A percentile compares a stretch with the other conserved stretches of the same genome.
phyloP scores from a whole-genome alignment of 257 asterid genomes.

The Ajuga chamaepitys region DNA sequence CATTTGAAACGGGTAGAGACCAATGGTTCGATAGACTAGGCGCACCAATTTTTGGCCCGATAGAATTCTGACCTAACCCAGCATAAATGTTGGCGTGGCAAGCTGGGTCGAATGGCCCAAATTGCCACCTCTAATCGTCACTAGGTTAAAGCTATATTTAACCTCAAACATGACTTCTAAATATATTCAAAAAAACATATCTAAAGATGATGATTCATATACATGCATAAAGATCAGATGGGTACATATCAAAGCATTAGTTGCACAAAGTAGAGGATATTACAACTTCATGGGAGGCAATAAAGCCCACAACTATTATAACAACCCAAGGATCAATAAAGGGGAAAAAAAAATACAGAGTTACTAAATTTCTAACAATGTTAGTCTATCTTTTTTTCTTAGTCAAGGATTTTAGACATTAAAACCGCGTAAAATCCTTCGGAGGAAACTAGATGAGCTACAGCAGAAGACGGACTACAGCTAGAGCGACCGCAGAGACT shows the following conservation, averaged over 20 bases:
- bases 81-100: no score
- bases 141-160: no score
- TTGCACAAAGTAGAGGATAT: background rate
- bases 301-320: background rate
- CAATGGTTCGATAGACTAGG: no score
- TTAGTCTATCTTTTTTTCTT: slow-evolving; percentile 8
- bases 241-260: background rate
- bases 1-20: no score
- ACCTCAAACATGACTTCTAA: no score
- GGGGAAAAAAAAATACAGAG: slow-evolving; percentile 5
- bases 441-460: slow-evolving; percentile 15
- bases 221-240: background rate
- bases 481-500: slow-evolving; percentile 78
- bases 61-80: no score
- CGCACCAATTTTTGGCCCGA: no score
- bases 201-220: no score
- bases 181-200: no score
- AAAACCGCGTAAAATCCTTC: slow-evolving; percentile 29
- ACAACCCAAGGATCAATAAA: slow-evolving; percentile 1
- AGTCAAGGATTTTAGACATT: slow-evolving; percentile 30
- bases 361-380: slow-evolving; percentile 9
- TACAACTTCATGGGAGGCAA: background rate
- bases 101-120: no score
- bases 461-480: slow-evolving; percentile 66
- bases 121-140: no score